Base-by-base conservation (phyloP, 768 basidiomycete genomes). In the Crepidotus variabilis region DNA sequence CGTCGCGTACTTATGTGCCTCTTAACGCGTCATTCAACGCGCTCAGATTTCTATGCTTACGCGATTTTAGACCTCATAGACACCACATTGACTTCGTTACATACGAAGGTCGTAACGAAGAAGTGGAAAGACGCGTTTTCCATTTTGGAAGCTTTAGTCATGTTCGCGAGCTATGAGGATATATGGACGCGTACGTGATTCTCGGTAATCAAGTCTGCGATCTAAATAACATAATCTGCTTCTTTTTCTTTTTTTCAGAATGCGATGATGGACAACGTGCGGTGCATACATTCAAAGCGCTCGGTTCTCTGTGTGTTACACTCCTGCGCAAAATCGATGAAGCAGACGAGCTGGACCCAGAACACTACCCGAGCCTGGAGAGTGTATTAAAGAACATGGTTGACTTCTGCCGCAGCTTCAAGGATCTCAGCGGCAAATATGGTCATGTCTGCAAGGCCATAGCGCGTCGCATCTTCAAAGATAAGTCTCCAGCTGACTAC, bases 21-120 rank as follows among this genome's bases (percentile, higher is more conserved):
- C 33, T 21, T 10, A 13, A 28, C 28, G 28, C 8, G 28, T 28
- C 28, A 28, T 28, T 28, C 55, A 34, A 52, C 24, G 16, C 45
- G n/a, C 55, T 20, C 53, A 72, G 72, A 74, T 57, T 72, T 71
- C 53, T 71, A 66, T 39, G 14, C 63, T 1, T 71, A 72, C 46
- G 74, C 63, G 14, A 54, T 72, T n/a, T 61, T 74, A 22, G 68
- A 72, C 50, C 65, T 75, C 51, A 63, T 76, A n/a, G 69, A 75
- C 57, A 67, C 57, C 21, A 64, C 62, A 4, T 61, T 74, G 23
- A 53, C 57, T n/a, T 63, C 54, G 28, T 56, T 71, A 21, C 63
- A 75, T 55, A 57, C 66, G 7, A 72, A 72, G 50, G 60, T 74
- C 20, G 51, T 47, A n/a, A 66, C 68, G 45, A 71, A 74, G 52